These are phyloP conservation scores for Abrus precatorius DNA, from an alignment of 306 rosid genomes.

Conservation along the genomic window DNA sequence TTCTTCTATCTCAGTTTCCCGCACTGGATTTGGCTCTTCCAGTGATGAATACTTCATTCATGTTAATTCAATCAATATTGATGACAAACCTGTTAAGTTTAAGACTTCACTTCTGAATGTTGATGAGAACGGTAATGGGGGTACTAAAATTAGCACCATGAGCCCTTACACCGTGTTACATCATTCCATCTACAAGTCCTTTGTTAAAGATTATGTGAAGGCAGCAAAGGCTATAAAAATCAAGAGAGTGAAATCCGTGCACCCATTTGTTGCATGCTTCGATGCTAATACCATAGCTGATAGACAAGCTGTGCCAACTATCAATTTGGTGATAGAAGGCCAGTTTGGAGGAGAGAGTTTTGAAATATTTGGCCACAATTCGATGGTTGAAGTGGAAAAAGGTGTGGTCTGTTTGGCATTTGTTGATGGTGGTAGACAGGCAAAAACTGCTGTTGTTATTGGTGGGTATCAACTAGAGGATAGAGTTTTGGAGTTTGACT, in stretches of 20 bases:
- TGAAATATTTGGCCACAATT: constrained; percentile 35
- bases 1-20: background rate
- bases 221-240: constrained; percentile 38
- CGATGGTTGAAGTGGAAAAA: constrained; percentile 37
- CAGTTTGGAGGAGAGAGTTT: background rate
- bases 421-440: constrained; percentile 35
- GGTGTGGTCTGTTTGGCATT: constrained; percentile 47
- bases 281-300: background rate
- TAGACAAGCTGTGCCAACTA: constrained; percentile 19
- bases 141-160: constrained; percentile 38
- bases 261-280: constrained; percentile 44
- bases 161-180: constrained; percentile 16
- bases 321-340: constrained; percentile 12
- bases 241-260: background rate
- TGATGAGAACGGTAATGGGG: constrained; percentile 25
- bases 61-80: constrained; percentile 34
- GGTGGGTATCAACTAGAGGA: constrained; percentile 32
- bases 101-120: background rate
- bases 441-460: background rate
- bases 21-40: background rate
- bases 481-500: constrained; percentile 38
- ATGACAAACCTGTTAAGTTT: constrained; percentile 26
- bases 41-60: constrained; percentile 18
- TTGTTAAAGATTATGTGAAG: constrained; percentile 40
- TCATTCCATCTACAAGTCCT: constrained; percentile 26